These are phyloP conservation scores for Phytophthora kernoviae DNA, from an alignment of 352 stramenopile genomes.

Conservation along the genomic window DNA sequence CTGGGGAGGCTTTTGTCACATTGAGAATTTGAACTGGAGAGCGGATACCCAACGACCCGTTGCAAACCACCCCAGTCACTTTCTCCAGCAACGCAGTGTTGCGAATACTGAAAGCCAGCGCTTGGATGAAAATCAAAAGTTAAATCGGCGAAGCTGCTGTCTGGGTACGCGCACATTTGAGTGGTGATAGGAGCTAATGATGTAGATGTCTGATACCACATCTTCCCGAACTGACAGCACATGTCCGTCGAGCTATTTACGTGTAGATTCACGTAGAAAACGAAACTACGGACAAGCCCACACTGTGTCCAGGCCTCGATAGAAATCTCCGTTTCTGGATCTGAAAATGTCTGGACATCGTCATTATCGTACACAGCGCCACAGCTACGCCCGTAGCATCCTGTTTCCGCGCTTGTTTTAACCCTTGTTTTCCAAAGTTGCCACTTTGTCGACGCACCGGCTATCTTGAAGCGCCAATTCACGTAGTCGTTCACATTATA, in stretches of 20 bases:
- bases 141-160: slow-evolving; percentile 69
- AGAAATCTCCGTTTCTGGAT: slow-evolving; percentile 48
- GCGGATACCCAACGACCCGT: slow-evolving; percentile 35
- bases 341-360: slow-evolving; percentile 40
- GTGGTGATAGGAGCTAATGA: slow-evolving; percentile 30
- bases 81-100: slow-evolving; percentile 36
- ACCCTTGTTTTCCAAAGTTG: slow-evolving; percentile 46
- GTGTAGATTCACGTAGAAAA: slow-evolving; percentile 58
- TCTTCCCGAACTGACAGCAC: slow-evolving; percentile 50
- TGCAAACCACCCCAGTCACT: slow-evolving; percentile 48
- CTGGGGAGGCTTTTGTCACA: slow-evolving; percentile 29
- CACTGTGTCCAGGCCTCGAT: slow-evolving; percentile 65
- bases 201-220: slow-evolving; percentile 67
- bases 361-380: slow-evolving; percentile 19
- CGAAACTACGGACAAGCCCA: slow-evolving; percentile 45
- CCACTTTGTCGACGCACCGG: slow-evolving; percentile 42
- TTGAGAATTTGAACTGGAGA: slow-evolving; percentile 41
- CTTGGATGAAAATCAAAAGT: slow-evolving; percentile 66
- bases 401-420: slow-evolving; percentile 22
- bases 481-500: slow-evolving; percentile 39
- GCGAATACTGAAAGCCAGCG: slow-evolving; percentile 40
- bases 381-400: slow-evolving; percentile 9
- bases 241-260: slow-evolving; percentile 44
- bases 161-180: slow-evolving; percentile 51
- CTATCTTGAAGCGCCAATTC: slow-evolving; percentile 70